These are phyloP conservation scores for Pseudoneurospora amorphoporcata DNA, from an alignment of 495 filamentous ascomycete species.

Conservation along the genomic window DNA sequence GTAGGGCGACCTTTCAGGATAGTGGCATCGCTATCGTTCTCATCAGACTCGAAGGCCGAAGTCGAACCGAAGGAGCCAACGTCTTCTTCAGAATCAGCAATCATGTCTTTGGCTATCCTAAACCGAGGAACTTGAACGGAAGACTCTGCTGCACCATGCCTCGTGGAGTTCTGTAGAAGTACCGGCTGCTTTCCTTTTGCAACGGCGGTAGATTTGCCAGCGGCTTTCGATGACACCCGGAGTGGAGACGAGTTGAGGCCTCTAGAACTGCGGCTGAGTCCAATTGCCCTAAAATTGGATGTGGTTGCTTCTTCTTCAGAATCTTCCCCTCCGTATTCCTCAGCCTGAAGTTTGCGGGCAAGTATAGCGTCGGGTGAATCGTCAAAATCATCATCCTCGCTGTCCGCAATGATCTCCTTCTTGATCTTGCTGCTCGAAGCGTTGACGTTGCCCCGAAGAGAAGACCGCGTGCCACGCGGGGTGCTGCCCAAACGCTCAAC, in stretches of 20 bases:
- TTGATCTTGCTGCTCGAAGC: slow-evolving; percentile 1
- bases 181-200: not conserved
- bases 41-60: not conserved
- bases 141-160: not conserved
- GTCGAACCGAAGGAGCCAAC: not conserved
- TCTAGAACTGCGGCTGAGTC: slow-evolving; percentile 5
- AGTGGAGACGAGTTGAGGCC: not conserved
- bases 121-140: not conserved
- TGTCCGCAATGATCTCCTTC: slow-evolving; percentile 18
- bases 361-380: slow-evolving; percentile 37
- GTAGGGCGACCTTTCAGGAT: not conserved
- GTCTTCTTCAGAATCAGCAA: slow-evolving; percentile 8
- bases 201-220: not conserved
- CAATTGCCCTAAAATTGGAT: not conserved
- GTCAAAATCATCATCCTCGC: slow-evolving; percentile 22
- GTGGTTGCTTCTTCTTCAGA: not conserved
- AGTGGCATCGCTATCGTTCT: not conserved
- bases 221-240: not conserved
- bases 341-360: slow-evolving; percentile 45
- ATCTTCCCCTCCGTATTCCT: slow-evolving; percentile 40
- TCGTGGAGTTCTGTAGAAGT: not conserved
- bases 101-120: not conserved
- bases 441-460: not conserved
- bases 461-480: not conserved
- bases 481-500: not conserved